Conservation (phyloP, 768 basidiomycete genomes). For the Hygrocybe punicea region DNA sequence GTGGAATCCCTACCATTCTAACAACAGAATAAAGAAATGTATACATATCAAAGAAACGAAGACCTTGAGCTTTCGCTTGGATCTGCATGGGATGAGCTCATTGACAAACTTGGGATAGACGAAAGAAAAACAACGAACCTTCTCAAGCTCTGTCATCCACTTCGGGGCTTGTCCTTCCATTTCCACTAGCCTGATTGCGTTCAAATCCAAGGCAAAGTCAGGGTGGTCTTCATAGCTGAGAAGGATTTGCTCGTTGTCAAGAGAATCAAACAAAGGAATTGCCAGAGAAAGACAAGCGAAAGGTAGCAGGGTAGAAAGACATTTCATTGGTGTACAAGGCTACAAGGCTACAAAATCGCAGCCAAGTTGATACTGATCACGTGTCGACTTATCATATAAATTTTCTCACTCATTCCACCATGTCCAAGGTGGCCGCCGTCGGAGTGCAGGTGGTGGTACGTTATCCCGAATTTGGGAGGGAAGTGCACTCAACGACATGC, state of each 20-base stretch:
- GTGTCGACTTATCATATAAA: not conserved
- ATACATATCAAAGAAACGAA: slow-evolving; percentile 87
- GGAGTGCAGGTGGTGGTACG: slow-evolving; percentile 77
- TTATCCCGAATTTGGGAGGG: slow-evolving; percentile 3
- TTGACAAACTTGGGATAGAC: slow-evolving; percentile 11
- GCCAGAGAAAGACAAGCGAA: slow-evolving; percentile 44
- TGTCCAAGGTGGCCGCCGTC: slow-evolving; percentile 63
- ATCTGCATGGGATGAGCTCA: slow-evolving; percentile 46
- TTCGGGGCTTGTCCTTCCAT: slow-evolving; percentile 65
- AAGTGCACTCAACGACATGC: slow-evolving; percentile 12
- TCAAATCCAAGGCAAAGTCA: slow-evolving; percentile 71
- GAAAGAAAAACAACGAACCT: slow-evolving; percentile 45
- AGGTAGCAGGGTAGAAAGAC: slow-evolving; percentile 42
- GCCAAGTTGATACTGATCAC: no score
- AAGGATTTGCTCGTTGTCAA: slow-evolving; percentile 44
- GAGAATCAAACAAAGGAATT: slow-evolving; percentile 34
- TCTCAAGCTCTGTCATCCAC: slow-evolving; percentile 85
- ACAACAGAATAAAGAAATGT: slow-evolving; percentile 14
- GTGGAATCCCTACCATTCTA: slow-evolving; percentile 6
- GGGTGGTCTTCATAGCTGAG: slow-evolving; percentile 37
- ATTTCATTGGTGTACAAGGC: slow-evolving; percentile 44
- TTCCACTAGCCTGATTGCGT: slow-evolving; percentile 70
- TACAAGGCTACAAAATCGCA: no score
- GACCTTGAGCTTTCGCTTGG: slow-evolving; percentile 67
- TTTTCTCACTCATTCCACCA: slow-evolving; percentile 22